A percentile compares a stretch with the other conserved stretches of the same genome.
Conservation (phyloP, 2,329 filamentous ascomycete genomes). For the Trichoderma atrobrunneum region DNA sequence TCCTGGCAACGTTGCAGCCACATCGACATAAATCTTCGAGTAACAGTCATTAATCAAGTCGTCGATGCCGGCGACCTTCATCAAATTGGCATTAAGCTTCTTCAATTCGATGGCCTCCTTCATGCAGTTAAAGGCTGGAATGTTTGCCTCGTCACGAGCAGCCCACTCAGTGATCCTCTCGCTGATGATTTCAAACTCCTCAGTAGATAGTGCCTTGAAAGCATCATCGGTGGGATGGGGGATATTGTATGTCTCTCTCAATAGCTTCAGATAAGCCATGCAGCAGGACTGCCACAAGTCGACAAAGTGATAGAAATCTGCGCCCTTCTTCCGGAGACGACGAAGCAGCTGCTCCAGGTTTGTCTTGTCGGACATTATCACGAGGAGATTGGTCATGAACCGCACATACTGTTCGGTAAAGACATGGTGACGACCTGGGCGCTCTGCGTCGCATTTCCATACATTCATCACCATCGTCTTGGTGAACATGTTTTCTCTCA, state of each 20-base stretch:
- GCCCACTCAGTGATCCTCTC: slow-evolving; percentile 57
- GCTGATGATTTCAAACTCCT: slow-evolving; percentile 57
- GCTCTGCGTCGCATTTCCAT: slow-evolving; percentile 88
- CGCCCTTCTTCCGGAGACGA: slow-evolving; percentile 75
- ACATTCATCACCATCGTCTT: slow-evolving; percentile 95
- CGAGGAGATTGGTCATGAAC: slow-evolving; percentile 74
- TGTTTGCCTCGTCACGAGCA: slow-evolving; percentile 36
- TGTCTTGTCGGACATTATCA: slow-evolving; percentile 69
- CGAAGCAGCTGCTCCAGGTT: slow-evolving; percentile 77
- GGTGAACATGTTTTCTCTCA: slow-evolving; percentile 72
- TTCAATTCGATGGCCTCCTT: slow-evolving; percentile 59
- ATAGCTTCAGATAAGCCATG: slow-evolving; percentile 50
- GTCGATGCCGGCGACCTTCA: slow-evolving; percentile 82
- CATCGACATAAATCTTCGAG: slow-evolving; percentile 67
- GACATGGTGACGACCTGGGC: slow-evolving; percentile 81
- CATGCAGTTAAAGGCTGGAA: slow-evolving; percentile 51
- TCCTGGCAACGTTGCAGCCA: slow-evolving; percentile 59
- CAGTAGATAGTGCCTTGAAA: slow-evolving; percentile 52
- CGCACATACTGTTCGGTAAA: slow-evolving; percentile 85
- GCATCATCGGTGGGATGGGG: slow-evolving; percentile 48
- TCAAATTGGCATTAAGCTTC: slow-evolving; percentile 78
- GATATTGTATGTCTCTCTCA: slow-evolving; percentile 50
- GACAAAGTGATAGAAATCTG: slow-evolving; percentile 66
- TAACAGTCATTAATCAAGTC: slow-evolving; percentile 94
- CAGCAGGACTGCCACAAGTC: slow-evolving; percentile 60